These are phyloP conservation scores for Porphyridium purpureum DNA, from an alignment of 23 red algal genomes.

Conservation along the genomic window DNA sequence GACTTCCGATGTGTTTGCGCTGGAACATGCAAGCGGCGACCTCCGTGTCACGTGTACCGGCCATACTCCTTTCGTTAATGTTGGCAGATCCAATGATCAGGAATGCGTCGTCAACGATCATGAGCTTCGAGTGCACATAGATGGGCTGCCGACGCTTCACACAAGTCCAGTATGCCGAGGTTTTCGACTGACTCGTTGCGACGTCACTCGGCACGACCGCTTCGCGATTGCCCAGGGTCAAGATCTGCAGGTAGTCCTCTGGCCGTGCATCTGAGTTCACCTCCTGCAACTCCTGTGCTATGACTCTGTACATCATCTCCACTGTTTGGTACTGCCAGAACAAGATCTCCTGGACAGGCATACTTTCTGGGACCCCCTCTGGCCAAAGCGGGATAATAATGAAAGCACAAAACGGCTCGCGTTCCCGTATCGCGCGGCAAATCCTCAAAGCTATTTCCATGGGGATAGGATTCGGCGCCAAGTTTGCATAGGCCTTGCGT, in stretches of 20 bases:
- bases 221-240: slow-evolving; percentile 36
- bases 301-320: slow-evolving; percentile 46
- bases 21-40: slow-evolving; percentile 34
- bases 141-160: slow-evolving; percentile 46
- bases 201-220: too few relatives aligned
- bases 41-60: slow-evolving; percentile 45
- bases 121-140: slow-evolving; percentile 32
- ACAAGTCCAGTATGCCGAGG: too few relatives aligned
- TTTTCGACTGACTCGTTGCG: too few relatives aligned
- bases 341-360: slow-evolving; percentile 42
- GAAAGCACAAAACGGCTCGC: slow-evolving; percentile 26
- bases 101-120: slow-evolving; percentile 43
- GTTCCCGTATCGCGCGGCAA: slow-evolving; percentile 13
- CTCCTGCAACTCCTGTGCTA: slow-evolving; percentile 22
- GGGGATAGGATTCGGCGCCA: slow-evolving; percentile 40
- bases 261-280: slow-evolving; percentile 12
- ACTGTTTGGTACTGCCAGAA: slow-evolving; percentile 33
- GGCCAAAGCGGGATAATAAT: slow-evolving; percentile 45
- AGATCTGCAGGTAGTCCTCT: slow-evolving; percentile 31
- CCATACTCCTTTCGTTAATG: slow-evolving; percentile 47
- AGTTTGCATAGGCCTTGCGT: too few relatives aligned
- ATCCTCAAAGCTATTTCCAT: slow-evolving; percentile 32
- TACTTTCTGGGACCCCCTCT: slow-evolving; percentile 18
- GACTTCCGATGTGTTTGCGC: slow-evolving; percentile 10
- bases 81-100: slow-evolving; percentile 33